Evolutionary conservation across 352 stramenopile species (phyloP), one percentile per base, ranked within the genome.

Genomic region (Phytophthora rubi): DNA sequence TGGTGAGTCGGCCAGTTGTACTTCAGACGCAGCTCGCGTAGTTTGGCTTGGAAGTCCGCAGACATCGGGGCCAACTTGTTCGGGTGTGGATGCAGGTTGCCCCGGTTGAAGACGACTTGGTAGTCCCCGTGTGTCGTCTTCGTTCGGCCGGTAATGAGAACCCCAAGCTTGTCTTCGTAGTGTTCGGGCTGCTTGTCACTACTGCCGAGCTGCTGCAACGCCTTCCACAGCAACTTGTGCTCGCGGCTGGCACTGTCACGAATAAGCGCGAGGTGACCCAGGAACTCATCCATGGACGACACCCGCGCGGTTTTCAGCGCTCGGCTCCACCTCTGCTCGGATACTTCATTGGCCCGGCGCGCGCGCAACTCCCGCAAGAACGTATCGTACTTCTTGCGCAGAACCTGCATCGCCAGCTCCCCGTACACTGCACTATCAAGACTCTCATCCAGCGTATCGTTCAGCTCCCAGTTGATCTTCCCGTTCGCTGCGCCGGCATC

Each of bases 51-150:
- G 57, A 87, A 87, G 8, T 21, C 59, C 13, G 59, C 57, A 42
- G 73, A 74, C 76, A 88, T 80, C 12, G 73, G 77, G 15, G 81
- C 67, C 21, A 85, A 64, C 23, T 71, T 68, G 32, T 82, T 69
- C 60, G 82, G 80, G 66, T 89, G 68, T 52, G 80, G 59, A 58
- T 86, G 77, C 64, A 91, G 57, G 62, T 90, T 91, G 12, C 83
- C 81, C 35, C 81, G 77, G 74, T 90, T 92, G 62, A 90, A 92
- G 18, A 87, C 77, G 30, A 90, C 55, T 15, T 73, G 59, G 37
- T 69, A 71, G 12, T 75, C 57, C n/a, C 32, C 64, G 13, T 15
- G 21, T 13, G 30, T 60, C 21, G 56, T 10, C 44, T 77, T 52
- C 5, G 65, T 21, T 32, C 83, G 80, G 1, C 83, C 83, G 0